Evolutionary conservation across 495 filamentous ascomycete species (phyloP), one percentile per base, ranked within the genome.

Genomic region (Podospora pseudocomata): DNA sequence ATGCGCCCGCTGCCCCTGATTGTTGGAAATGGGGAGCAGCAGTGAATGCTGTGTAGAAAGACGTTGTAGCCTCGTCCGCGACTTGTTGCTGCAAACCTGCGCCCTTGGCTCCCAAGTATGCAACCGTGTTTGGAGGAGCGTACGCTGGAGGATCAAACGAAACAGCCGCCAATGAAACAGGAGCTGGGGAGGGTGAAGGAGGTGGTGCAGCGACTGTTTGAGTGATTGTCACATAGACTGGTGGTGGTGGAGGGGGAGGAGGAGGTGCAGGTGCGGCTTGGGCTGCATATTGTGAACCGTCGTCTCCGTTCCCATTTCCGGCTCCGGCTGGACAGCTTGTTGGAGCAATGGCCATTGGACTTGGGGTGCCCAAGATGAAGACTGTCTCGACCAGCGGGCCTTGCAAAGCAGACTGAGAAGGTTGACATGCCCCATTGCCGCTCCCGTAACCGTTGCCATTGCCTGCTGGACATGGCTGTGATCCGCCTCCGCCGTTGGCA

Each of bases 21-120:
- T 66, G 60, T 26, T 64, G 53, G 2, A 44, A 9, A 7, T 58
- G 58, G 53, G 68, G 59, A 18, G 67, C 56, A 39, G 66, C 19
- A 23, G 71, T 54, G 11, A 69, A 71, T 44, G 71, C 62, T 6
- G 71, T 73, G 55, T 71, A 61, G 49, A 73, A 72, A 20, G 67
- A 66, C 3, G 63, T 64, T 44, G 61, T 63, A 5, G 70, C 49
- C 39, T 18, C 39, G 15, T n/a, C 60, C 6, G 54, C 39, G 34
- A 16, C 49, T 20, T 64, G 44, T 19, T 26, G n/a, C 16, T 60
- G 28, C 13, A 61, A 20, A 20, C 26, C 68, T 3, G 49, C 66
- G 39, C 28, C 63, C 26, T 68, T 68, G 19, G 61, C 66, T 32
- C 58, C 66, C 55, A 59, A 64, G 59, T 55, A 65, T 65, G 69